phyloP scores from a whole-genome alignment of 768 basidiomycete species.

The Termitomyces heimii region DNA sequence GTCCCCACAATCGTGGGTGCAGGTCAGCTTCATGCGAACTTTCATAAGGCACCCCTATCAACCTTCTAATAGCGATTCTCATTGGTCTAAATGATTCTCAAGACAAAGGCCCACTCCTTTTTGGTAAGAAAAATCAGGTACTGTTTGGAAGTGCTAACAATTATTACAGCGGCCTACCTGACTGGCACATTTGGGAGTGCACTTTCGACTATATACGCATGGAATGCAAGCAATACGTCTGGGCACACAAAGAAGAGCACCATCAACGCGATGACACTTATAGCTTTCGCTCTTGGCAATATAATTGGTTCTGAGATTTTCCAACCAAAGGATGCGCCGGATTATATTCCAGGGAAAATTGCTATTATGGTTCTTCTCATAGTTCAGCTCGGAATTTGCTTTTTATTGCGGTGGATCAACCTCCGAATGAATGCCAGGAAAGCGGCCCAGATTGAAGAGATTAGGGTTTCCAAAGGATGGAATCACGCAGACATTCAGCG shows the following conservation, averaged over 20 bases:
- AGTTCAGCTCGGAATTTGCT: conserved; percentile 42
- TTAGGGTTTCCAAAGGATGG: conserved; percentile 47
- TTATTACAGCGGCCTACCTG: conserved; percentile 36
- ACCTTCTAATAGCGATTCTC: conserved; percentile 32
- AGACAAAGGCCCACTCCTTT: conserved; percentile 47
- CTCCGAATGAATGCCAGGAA: conserved; percentile 46
- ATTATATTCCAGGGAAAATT: conserved; percentile 62
- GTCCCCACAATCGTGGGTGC: conserved; percentile 54
- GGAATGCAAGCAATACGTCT: conserved; percentile 58
- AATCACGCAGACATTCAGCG: conserved; percentile 49
- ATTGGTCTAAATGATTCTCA: conserved; percentile 46
- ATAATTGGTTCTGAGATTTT: conserved; percentile 62
- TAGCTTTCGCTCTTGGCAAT: conserved; percentile 51
- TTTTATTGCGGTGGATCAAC: conserved; percentile 50
- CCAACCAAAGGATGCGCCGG: conserved; percentile 53
- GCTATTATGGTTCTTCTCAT: conserved; percentile 56
- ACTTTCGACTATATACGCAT: conserved; percentile 55
- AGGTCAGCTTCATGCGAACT: conserved; percentile 25
- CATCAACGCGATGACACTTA: conserved; percentile 54
- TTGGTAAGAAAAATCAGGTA: conserved; percentile 30
- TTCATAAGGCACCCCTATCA: background rate
- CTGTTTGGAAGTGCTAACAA: background rate
- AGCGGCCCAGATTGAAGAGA: conserved; percentile 29
- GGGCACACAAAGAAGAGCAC: conserved; percentile 69
- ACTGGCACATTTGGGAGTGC: conserved; percentile 55